Evolutionary conservation across 164 flowering plant genomes (phyloP), one percentile per base, ranked within the genome.

Genomic region (Berberis vulgaris): DNA sequence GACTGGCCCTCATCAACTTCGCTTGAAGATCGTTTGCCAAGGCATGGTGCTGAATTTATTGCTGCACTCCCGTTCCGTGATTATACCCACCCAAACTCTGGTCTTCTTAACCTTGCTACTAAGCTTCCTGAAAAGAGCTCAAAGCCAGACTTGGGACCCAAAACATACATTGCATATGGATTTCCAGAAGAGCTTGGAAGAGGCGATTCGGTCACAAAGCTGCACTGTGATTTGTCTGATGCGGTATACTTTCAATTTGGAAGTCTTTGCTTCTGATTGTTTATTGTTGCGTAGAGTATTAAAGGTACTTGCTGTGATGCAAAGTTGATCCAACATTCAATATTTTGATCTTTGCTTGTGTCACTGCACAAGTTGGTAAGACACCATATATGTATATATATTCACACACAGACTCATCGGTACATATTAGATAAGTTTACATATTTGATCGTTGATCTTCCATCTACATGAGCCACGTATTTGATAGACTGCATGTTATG

Each of bases 181-280:
- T 74, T 54, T 66, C 49, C 54, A 40, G 83, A 84, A 77, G 96
- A 87, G 66, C 89, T 89, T 65, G 88, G 91, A 11, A 78, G 82
- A 73, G 96, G 96, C 65, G 89, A 87, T 73, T 89, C 96, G 1
- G 89, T 86, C 64, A 82, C 96, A 45, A 88, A 88, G 73, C 72
- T 88, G 63, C 96, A 88, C 59, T 88, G 91, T 61, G 91, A 88
- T 71, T 76, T 86, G 73, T 84, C 89, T 70, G 89, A 86, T 78
- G 91, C 88, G 77, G 89, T 86, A 84, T n/a, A 67, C 38, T 56
- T 56, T 5, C 41, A 41, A 41, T 8, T 45, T 43, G 11, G 42
- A 58, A 56, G 8, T 2, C 7, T 39, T 57, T 41, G 8, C 2
- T 56, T 56, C 12, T 41, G 45, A 11, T 52, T 3, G 12, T 10